Percentiles rank a stretch among this genome's conserved stretches.
These are phyloP conservation scores for Boletus reticulatus DNA, from an alignment of 768 basidiomycete genomes.

Conservation along the genomic window DNA sequence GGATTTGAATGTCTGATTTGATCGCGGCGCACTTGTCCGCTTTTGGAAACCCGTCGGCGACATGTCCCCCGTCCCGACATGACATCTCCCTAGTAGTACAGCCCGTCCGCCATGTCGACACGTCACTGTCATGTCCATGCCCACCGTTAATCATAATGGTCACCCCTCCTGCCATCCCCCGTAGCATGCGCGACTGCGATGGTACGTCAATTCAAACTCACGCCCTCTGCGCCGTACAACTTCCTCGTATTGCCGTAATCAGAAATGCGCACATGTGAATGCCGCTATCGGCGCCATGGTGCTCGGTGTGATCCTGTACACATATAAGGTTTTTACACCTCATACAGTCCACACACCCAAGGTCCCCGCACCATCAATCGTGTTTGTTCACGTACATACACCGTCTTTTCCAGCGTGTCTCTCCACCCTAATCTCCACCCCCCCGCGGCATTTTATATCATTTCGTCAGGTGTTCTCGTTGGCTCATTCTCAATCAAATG, in stretches of 20 bases:
- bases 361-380: slow-evolving; percentile 34
- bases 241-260: slow-evolving; percentile 31
- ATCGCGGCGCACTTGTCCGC: slow-evolving; percentile 25
- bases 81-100: slow-evolving; percentile 17
- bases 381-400: slow-evolving; percentile 36
- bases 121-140: slow-evolving; percentile 30
- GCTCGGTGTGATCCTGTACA: slow-evolving; percentile 26
- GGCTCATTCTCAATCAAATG: slow-evolving; percentile 10
- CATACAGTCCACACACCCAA: slow-evolving; percentile 29
- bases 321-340: slow-evolving; percentile 35
- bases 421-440: slow-evolving; percentile 32
- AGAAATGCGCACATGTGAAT: slow-evolving; percentile 35
- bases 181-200: slow-evolving; percentile 20
- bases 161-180: slow-evolving; percentile 6
- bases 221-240: slow-evolving; percentile 26
- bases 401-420: slow-evolving; percentile 31
- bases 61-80: slow-evolving; percentile 21
- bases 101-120: slow-evolving; percentile 21
- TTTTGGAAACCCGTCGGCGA: slow-evolving; percentile 29
- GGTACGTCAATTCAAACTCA: slow-evolving; percentile 16
- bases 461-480: slow-evolving; percentile 12
- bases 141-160: background rate
- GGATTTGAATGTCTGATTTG: slow-evolving; percentile 18
- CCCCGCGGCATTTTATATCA: slow-evolving; percentile 30
- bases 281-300: slow-evolving; percentile 28